Base-by-base conservation (phyloP, 306 rosid species). In the Morella rubra region DNA sequence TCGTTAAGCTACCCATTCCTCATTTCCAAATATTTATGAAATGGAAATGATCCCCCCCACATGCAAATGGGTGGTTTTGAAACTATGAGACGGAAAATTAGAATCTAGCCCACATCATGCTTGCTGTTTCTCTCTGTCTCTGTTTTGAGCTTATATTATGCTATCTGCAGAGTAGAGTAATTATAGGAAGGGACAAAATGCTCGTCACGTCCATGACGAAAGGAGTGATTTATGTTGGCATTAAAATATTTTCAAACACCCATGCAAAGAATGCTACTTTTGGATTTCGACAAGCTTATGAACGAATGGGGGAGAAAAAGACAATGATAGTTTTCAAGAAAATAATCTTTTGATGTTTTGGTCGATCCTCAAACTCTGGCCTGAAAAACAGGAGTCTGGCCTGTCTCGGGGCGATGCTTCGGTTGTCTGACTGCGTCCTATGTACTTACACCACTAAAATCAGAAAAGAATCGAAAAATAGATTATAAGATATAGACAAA, bases 401-500 rank as follows among this genome's bases (percentile, higher is more conserved):
- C 37, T 2, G 37, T 32, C 49, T 76, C 16, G 49, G 73, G 78
- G 79, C 61, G 44, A 84, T 85, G 90, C 87, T 55, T 87, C 84
- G 9, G 88, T 80, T 86, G 85, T 78, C 81, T 85, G 87, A 84
- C 73, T 74, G 61, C 77, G 79, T 73, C 79, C 37, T 32, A 70
- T 52, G 83, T 83, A 81, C 84, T 83, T 86, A 75, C 74, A 62
- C 67, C 86, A 90, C 92, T 92, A 77, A 83, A 92, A 81, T 81
- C 88, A 45, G 45, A 69, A 8, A n/a, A 20, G 4, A 58, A 20
- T 19, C 5, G 5, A 58, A 10, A 58, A 58, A 9, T 3, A n/a
- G 11, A 19, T 5, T 15, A 55, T 3, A 55, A 50, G 11, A 4
- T 5, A 16, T 18, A 15, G 22, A 18, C 2, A 16, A 53, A 53